Evolutionary conservation across 345 rosid genomes (phyloP), one percentile per base, ranked within the genome.

Genomic region (Eucalyptus tenuipes): DNA sequence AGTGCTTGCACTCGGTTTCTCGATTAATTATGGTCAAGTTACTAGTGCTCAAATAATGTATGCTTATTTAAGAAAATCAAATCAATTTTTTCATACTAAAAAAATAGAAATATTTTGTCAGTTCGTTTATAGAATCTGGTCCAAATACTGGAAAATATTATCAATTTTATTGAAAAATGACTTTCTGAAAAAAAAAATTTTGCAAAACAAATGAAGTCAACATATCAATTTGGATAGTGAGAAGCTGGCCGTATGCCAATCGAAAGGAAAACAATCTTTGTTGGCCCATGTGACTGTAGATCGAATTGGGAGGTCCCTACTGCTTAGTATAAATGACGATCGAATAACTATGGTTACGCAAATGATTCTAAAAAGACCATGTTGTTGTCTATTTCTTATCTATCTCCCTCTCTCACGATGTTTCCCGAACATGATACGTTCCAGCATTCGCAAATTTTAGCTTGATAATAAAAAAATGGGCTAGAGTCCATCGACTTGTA

Each of bases 71-170:
- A 55, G 1, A 24, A 55, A 55, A 55, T 52, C 2, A 1, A 20
- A 52, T 52, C 2, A 1, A 0, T 7, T 1, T 52, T 52, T 52
- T 52, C 20, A 52, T 2, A 20, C 57, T 20, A 52, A 52, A 18
- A 18, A 0, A 0, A 52, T 52, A 7, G 25, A 7, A 52, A 0
- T 52, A 18, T 3, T 52, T 52, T 52, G 40, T 20, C 2, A 52
- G 0, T 52, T 52, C 0, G 0, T 52, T 52, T 55, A 24, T 4
- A 55, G 61, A 0, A 4, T 55, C 1, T 0, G 2, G 1, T 10
- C 61, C 61, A 55, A 24, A 4, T 55, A 22, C 0, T 24, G 1
- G 0, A 55, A 55, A 55, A 55, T 55, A 24, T 4, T 4, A 55
- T 52, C 0, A 52, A 0, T 52, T 20, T 20, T 0, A 25, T 52